Percentiles rank a stretch among this genome's conserved stretches.
Conservation (phyloP, 164 flowering plant species). For the Nymphaea thermarum region DNA sequence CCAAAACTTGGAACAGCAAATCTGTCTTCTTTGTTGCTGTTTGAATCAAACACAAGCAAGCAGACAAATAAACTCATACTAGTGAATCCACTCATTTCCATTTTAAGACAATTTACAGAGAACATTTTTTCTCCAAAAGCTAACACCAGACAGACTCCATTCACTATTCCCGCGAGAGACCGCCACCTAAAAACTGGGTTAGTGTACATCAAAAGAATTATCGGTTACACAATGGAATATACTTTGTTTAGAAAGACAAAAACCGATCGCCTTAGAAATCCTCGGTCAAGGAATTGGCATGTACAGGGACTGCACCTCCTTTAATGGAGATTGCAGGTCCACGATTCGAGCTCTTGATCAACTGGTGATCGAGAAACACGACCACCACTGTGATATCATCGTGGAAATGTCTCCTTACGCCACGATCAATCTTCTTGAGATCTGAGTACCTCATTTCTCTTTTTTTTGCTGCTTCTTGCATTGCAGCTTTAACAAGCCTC, state of each 20-base stretch:
- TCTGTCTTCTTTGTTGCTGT: too few species aligned
- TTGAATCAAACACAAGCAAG: too few species aligned
- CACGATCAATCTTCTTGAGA: constrained; percentile 52
- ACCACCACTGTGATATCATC: constrained; percentile 72
- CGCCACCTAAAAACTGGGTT: not conserved
- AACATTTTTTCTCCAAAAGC: too few species aligned
- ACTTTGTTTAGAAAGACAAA: not conserved
- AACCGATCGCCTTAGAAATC: not conserved
- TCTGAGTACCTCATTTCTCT: constrained; percentile 69
- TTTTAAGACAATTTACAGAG: too few species aligned
- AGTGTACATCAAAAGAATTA: not conserved
- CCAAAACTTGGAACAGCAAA: too few species aligned
- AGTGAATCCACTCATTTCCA: too few species aligned
- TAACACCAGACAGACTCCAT: too few species aligned
- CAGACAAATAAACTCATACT: too few species aligned
- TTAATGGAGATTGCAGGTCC: not conserved
- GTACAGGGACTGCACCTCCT: not conserved
- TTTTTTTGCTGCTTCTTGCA: constrained; percentile 72
- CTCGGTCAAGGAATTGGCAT: not conserved
- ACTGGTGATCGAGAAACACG: constrained; percentile 43
- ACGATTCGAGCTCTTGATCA: not conserved
- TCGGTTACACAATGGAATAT: not conserved
- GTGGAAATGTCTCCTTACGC: constrained; percentile 72
- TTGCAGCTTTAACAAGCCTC: constrained; percentile 65
- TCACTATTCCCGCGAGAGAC: too few species aligned